These are phyloP conservation scores for Ophiocordyceps australis DNA, from an alignment of 2,329 filamentous ascomycete species.

Conservation along the genomic window DNA sequence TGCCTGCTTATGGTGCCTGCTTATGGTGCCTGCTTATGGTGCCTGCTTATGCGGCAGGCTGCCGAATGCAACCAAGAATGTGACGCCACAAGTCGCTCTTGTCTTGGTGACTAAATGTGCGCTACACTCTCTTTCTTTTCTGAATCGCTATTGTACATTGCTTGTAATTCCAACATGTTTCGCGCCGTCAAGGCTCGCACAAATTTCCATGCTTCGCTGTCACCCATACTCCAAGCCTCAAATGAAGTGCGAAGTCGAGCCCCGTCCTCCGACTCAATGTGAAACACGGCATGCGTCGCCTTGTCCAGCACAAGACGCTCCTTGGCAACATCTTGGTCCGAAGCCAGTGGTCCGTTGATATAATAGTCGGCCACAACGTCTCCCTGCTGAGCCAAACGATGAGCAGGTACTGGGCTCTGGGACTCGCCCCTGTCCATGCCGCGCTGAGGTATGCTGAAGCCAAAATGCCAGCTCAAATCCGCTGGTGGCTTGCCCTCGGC, in stretches of 20 bases:
- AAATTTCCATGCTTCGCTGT: conserved; percentile 65
- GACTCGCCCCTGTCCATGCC: conserved; percentile 21
- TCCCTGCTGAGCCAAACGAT: conserved; percentile 5
- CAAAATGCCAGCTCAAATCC: conserved; percentile 82
- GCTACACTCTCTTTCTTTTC: background rate
- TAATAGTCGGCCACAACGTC: conserved; percentile 10
- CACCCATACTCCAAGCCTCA: conserved; percentile 52
- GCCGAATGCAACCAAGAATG: too few species aligned
- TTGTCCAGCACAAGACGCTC: conserved; percentile 34
- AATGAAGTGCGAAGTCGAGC: conserved; percentile 30
- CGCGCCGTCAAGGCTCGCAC: conserved; percentile 48
- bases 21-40: too few species aligned
- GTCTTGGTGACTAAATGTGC: too few species aligned
- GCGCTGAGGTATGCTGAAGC: conserved; percentile 56
- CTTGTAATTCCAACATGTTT: too few species aligned
- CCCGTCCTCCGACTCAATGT: conserved; percentile 24
- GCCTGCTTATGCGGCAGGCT: too few species aligned
- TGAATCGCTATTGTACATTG: too few species aligned
- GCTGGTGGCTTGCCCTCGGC: conserved; percentile 44
- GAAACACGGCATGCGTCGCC: conserved; percentile 29
- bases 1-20: too few species aligned
- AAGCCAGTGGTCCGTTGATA: conserved; percentile 28
- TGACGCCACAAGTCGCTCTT: too few species aligned
- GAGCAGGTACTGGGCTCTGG: conserved; percentile 7
- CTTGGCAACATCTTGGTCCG: conserved; percentile 29